Evolutionary conservation across 2,329 filamentous ascomycete species (phyloP), one percentile per base, ranked within the genome.

Genomic region (Exophiala phaeomuriformis): DNA sequence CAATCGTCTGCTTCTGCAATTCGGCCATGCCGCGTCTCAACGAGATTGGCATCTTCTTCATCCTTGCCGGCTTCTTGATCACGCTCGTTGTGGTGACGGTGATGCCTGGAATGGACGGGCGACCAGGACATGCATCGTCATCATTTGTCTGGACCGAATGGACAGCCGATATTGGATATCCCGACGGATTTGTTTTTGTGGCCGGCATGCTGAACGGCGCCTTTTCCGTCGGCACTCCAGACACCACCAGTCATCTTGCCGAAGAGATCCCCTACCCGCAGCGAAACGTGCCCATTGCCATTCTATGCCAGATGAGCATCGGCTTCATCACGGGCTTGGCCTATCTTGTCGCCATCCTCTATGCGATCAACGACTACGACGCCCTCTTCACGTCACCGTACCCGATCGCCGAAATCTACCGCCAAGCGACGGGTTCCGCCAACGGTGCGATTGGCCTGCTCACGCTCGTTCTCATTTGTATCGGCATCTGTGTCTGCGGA

Each of bases 141-240:
- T 59, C 73, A 30, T 78, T 77, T 31, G 78, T 83, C 5, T 84
- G 79, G 79, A 67, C 62, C 66, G 61, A 80, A 69, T 63, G 80
- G 80, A 48, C 79, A 67, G 78, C 70, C 61, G 61, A 70, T 46
- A 72, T 72, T 44, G 61, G 71, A 28, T 70, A 68, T 53, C 57
- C 63, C 1, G 72, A 79, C 42, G 81, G 55, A 30, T 79, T 85
- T n/a, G 81, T 81, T 1, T 85, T 85, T 58, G 69, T 84, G 30
- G 71, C 79, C 0, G 82, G 83, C 10, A 82, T 85, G 66, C 72
- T 86, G 28, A 88, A 88, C 61, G 84, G 83, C 7, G 84, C 84
- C 2, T 88, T 81, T 64, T 78, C 80, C 42, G 79, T 87, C 7
- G 85, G 83, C 4, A 79, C 80, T 1, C 79, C 82, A 0, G 84